Evolutionary conservation across 192 early-diverging fungal genomes (phyloP).

Genomic region (Geranomyces variabilis): DNA sequence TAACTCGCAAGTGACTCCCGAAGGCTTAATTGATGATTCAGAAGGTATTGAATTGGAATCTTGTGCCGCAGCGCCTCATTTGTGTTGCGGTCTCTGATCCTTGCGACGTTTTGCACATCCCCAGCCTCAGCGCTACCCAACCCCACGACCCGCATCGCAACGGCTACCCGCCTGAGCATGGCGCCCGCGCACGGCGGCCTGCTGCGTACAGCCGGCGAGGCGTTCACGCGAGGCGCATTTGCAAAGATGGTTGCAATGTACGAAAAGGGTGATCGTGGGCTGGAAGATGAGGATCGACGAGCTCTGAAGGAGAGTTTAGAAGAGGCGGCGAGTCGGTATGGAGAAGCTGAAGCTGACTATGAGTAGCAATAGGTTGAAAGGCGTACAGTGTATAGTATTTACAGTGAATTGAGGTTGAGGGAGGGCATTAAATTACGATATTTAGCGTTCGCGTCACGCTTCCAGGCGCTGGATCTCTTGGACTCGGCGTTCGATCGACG

Average conservation of each 20-base stretch:
- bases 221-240: not conserved
- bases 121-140: not conserved
- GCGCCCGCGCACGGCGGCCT: conserved; percentile 2
- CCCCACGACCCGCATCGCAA: conserved; percentile 1
- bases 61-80: no score
- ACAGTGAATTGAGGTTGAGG: no score
- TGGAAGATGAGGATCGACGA: conserved; percentile 16
- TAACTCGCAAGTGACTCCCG: not conserved
- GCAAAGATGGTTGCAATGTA: conserved; percentile 12
- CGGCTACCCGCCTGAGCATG: conserved; percentile 9
- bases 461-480: no score
- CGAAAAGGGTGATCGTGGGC: conserved; percentile 28
- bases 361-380: no score
- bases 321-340: conserved; percentile 25
- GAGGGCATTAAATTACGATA: no score
- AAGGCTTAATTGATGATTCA: conserved; percentile 20
- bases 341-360: no score
- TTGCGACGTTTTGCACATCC: not conserved
- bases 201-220: not conserved
- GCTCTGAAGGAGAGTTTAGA: conserved; percentile 14
- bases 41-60: no score
- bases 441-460: no score
- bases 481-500: no score
- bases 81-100: not conserved
- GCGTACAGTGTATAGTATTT: no score